phyloP scores from a whole-genome alignment of 257 asterid species.

The Solanum phureja region DNA sequence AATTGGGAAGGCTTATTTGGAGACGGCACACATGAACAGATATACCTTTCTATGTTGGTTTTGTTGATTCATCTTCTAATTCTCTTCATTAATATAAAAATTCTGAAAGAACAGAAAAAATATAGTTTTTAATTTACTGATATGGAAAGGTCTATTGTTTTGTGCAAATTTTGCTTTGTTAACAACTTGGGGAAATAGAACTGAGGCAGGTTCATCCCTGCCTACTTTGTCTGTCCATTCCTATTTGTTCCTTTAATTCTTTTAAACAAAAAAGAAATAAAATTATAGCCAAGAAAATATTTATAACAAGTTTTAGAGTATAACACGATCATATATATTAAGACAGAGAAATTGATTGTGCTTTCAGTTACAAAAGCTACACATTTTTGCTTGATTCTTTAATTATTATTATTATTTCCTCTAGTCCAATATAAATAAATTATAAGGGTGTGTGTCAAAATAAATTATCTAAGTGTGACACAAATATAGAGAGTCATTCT shows the following conservation, averaged over 20 bases:
- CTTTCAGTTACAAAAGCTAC: not conserved
- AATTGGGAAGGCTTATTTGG: not conserved
- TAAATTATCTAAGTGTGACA: not conserved
- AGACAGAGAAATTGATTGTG: accelerated
- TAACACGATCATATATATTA: not conserved
- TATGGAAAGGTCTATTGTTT: not conserved
- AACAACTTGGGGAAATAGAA: not conserved
- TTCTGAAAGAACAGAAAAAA: not conserved
- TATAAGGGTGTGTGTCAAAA: not conserved
- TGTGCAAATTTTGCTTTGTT: not conserved
- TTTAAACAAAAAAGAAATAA: not conserved
- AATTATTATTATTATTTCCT: too few relatives aligned
- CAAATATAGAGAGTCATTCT: not conserved
- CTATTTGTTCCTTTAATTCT: not conserved
- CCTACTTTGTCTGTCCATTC: not conserved
- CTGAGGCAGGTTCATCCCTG: constrained; percentile 8
- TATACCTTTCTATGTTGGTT: not conserved
- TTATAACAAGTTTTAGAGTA: not conserved
- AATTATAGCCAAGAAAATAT: not conserved
- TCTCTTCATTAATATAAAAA: not conserved
- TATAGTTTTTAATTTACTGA: not conserved
- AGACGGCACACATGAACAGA: constrained; percentile 7
- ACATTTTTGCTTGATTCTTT: not conserved
- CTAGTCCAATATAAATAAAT: not conserved
- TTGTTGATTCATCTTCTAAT: not conserved